phyloP scores from a whole-genome alignment of 306 rosid species.

The Malus orientalis region DNA sequence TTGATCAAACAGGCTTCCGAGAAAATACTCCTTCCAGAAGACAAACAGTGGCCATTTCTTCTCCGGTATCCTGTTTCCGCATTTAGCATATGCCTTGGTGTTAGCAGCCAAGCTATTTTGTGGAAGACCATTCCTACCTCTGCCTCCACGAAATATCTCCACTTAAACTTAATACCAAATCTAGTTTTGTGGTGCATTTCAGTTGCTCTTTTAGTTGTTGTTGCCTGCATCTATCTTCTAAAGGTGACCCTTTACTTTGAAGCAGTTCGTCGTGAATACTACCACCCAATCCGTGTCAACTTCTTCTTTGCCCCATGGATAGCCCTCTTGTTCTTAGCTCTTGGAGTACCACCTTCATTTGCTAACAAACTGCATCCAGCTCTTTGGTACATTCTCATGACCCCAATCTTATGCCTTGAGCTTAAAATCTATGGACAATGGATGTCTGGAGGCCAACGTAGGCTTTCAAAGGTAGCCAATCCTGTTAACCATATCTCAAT shows the following conservation, averaged over 20 bases:
- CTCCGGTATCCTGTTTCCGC: conserved; percentile 68
- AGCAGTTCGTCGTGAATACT: conserved; percentile 87
- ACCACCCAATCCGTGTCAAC: conserved; percentile 81
- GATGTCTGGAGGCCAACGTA: conserved; percentile 91
- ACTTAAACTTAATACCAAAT: conserved; percentile 48
- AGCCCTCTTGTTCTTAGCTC: conserved; percentile 64
- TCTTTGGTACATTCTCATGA: conserved; percentile 80
- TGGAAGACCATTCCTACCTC: conserved; percentile 76
- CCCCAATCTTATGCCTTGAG: conserved; percentile 67
- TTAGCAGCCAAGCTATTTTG: conserved; percentile 83
- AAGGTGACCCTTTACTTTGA: conserved; percentile 69
- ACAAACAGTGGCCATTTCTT: conserved; percentile 76
- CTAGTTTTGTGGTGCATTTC: conserved; percentile 62
- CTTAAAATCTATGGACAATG: conserved; percentile 93
- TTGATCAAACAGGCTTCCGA: conserved; percentile 55
- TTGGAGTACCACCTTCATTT: conserved; percentile 69
- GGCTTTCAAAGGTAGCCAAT: conserved; percentile 84
- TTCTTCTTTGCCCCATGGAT: conserved; percentile 93
- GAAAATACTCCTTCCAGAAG: conserved; percentile 71
- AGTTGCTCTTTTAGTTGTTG: conserved; percentile 24
- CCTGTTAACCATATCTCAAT: conserved; percentile 78
- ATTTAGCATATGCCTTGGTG: conserved; percentile 81
- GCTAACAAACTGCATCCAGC: conserved; percentile 30
- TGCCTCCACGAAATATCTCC: conserved; percentile 56
- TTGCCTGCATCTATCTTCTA: conserved; percentile 39